Evolutionary conservation across 176 grass and related monocot species (phyloP).

Genomic region (Olyra latifolia): DNA sequence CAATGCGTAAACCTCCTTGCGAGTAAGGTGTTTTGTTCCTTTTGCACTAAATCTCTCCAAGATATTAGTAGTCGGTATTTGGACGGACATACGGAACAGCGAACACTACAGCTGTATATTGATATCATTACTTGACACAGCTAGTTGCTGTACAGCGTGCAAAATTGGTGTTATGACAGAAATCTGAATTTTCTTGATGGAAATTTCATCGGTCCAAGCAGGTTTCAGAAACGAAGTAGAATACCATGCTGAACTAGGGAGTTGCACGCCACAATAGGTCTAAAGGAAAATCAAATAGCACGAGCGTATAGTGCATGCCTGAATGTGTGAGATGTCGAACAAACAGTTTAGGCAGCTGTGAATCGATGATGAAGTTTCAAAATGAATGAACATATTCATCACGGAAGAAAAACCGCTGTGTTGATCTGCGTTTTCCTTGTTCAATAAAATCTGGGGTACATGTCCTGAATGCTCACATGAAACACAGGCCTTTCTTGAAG

Average conservation of each 20-base stretch:
- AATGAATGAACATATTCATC: neutral
- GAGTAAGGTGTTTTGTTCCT: neutral
- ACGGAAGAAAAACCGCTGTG: neutral
- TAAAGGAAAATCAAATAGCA: neutral
- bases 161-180: neutral
- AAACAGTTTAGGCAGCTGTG: neutral
- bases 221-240: neutral
- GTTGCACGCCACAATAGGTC: neutral
- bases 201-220: neutral
- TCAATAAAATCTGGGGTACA: neutral
- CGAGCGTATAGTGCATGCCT: neutral
- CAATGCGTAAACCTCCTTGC: constrained; percentile 22
- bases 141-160: neutral
- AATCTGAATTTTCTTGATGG: neutral
- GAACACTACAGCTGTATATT: neutral
- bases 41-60: neutral
- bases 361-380: neutral
- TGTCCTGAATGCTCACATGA: neutral
- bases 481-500: neutral
- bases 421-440: neutral
- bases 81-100: neutral
- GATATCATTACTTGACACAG: neutral
- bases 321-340: neutral
- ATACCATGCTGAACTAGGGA: neutral
- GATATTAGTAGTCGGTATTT: neutral